Conservation (phyloP, 2,329 filamentous ascomycete species). For the Fusarium palustre region DNA sequence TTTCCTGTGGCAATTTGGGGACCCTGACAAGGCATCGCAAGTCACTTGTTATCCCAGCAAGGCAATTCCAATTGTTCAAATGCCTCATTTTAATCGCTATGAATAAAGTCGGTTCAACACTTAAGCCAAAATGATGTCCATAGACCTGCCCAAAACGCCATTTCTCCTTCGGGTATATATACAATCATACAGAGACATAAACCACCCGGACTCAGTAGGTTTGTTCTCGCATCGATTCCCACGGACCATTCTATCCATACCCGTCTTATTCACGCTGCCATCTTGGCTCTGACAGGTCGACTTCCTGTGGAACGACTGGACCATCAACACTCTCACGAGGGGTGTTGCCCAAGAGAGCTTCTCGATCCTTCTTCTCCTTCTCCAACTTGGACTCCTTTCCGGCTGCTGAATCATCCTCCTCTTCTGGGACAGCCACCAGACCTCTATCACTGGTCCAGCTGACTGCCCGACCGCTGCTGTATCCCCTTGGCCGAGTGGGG, state of each 20-base stretch:
- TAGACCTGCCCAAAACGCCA: slow-evolving; percentile 38
- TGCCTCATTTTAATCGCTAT: not conserved
- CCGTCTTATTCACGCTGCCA: slow-evolving; percentile 38
- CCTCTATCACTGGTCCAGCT: slow-evolving; percentile 55
- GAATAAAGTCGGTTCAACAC: slow-evolving; percentile 12
- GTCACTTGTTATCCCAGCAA: not conserved
- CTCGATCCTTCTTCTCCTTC: slow-evolving; percentile 43
- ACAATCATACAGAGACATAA: slow-evolving; percentile 40
- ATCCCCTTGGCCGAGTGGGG: slow-evolving; percentile 42
- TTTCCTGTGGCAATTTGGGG: not conserved
- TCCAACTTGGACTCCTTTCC: slow-evolving; percentile 32
- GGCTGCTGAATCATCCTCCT: slow-evolving; percentile 47
- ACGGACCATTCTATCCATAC: slow-evolving; percentile 1
- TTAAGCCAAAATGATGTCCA: slow-evolving; percentile 15
- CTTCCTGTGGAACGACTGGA: slow-evolving; percentile 40
- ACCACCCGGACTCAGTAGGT: slow-evolving; percentile 16
- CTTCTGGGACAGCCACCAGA: slow-evolving; percentile 56
- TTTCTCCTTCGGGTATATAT: slow-evolving; percentile 44
- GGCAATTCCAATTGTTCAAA: not conserved
- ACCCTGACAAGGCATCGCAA: not conserved
- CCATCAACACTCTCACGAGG: slow-evolving; percentile 43
- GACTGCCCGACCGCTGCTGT: slow-evolving; percentile 46
- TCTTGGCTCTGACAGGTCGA: slow-evolving; percentile 46
- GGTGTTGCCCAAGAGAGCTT: slow-evolving; percentile 47
- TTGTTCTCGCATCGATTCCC: slow-evolving; percentile 16